A percentile compares a stretch with the other conserved stretches of the same genome.
phyloP scores from a whole-genome alignment of 805 yeast genomes.

The Teunomyces barrocoloradensis region DNA sequence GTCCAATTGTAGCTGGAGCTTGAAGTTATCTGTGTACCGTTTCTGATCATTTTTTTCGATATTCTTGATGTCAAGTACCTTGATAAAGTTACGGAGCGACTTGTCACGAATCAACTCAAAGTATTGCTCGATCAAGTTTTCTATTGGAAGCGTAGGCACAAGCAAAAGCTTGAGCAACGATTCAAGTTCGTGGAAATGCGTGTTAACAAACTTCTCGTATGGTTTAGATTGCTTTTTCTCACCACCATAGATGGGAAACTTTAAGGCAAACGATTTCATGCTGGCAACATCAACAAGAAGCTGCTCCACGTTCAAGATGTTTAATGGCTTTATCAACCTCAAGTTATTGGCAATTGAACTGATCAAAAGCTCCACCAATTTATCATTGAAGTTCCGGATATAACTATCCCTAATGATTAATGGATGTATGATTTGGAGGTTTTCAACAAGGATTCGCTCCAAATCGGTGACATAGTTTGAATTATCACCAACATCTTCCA shows the following conservation, averaged over 20 bases:
- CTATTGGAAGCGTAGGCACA: slow-evolving; percentile 59
- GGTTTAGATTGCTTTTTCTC: slow-evolving; percentile 22
- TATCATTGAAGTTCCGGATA: slow-evolving; percentile 70
- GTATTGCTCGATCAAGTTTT: slow-evolving; percentile 62
- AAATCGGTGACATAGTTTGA: slow-evolving; percentile 68
- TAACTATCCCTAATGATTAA: slow-evolving; percentile 68
- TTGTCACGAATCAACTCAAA: slow-evolving; percentile 65
- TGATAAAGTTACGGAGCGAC: slow-evolving; percentile 58
- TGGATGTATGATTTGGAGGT: slow-evolving; percentile 49
- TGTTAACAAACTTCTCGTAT: slow-evolving; percentile 44
- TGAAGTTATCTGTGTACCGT: slow-evolving; percentile 37
- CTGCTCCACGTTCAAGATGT: slow-evolving; percentile 63
- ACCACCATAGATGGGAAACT: slow-evolving; percentile 38
- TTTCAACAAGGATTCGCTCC: slow-evolving; percentile 43
- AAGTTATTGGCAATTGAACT: slow-evolving; percentile 57
- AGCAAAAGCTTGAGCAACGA: slow-evolving; percentile 65
- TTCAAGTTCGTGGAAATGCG: slow-evolving; percentile 47
- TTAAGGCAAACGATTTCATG: slow-evolving; percentile 53
- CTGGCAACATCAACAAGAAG: slow-evolving; percentile 68
- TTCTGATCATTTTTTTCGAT: slow-evolving; percentile 29
- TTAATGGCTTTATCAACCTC: slow-evolving; percentile 61
- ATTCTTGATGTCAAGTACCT: slow-evolving; percentile 64
- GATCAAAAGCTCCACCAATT: slow-evolving; percentile 63
- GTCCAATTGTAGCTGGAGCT: slow-evolving; percentile 29
- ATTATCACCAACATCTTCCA: slow-evolving; percentile 65